phyloP scores from a whole-genome alignment of 1,139 yeast species.

The Yamadazyma friedrichii region DNA sequence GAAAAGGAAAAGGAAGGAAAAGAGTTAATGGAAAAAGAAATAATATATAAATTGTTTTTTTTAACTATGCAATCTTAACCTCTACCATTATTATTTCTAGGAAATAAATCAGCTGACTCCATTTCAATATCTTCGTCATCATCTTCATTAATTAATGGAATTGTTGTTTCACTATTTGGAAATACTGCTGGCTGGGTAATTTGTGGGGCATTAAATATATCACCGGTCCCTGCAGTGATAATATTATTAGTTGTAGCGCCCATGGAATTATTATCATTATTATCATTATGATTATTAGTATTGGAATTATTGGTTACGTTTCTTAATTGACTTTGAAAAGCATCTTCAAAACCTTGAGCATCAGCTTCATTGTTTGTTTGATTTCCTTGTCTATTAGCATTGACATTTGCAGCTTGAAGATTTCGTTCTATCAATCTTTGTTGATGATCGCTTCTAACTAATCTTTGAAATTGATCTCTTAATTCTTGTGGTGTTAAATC shows the following conservation, averaged over 20 bases:
- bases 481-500: slow-evolving; percentile 37
- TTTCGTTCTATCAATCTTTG: slow-evolving; percentile 18
- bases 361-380: slow-evolving; percentile 9
- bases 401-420: slow-evolving; percentile 11
- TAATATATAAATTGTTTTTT: no score
- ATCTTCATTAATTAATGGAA: slow-evolving; percentile 27
- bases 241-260: background rate
- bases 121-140: slow-evolving; percentile 39
- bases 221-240: slow-evolving; percentile 4
- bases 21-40: background rate
- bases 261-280: background rate
- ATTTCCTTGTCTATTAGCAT: background rate
- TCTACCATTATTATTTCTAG: slow-evolving; percentile 17
- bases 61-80: background rate
- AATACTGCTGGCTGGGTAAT: slow-evolving; percentile 45
- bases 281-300: background rate
- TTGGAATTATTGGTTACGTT: background rate
- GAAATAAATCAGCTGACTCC: slow-evolving; percentile 36
- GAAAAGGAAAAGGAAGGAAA: no score
- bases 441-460: slow-evolving; percentile 31
- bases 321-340: background rate
- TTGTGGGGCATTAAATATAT: slow-evolving; percentile 38
- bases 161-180: slow-evolving; percentile 27
- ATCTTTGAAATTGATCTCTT: slow-evolving; percentile 38
- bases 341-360: background rate